phyloP scores from a whole-genome alignment of 306 rosid species.

The Astragalus glycyphyllos region DNA sequence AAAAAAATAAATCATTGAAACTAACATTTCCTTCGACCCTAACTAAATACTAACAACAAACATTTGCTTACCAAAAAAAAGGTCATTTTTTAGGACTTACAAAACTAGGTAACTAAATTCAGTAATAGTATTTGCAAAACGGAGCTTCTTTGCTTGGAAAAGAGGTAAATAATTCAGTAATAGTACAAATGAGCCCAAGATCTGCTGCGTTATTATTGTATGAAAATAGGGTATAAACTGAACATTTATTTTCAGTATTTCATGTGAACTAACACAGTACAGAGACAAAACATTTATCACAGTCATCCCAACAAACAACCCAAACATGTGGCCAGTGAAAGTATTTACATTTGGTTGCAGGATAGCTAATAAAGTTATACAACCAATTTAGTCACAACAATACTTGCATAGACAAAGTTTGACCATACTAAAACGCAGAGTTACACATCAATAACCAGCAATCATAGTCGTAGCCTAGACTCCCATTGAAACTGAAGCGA shows the following conservation, averaged over 20 bases:
- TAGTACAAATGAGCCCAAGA: not conserved
- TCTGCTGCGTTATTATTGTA: slow-evolving; percentile 4
- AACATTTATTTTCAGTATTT: slow-evolving; percentile 41
- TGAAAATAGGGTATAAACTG: slow-evolving; percentile 15
- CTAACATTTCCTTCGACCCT: too few relatives aligned
- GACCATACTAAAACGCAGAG: not conserved
- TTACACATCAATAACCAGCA: slow-evolving; percentile 28
- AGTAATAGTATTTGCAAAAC: too few relatives aligned
- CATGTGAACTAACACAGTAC: slow-evolving; percentile 32
- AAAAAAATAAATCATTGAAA: too few relatives aligned
- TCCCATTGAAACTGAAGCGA: slow-evolving; percentile 32
- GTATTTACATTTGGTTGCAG: slow-evolving; percentile 32
- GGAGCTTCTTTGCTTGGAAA: not conserved
- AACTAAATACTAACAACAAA: not conserved
- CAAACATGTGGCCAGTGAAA: slow-evolving; percentile 30
- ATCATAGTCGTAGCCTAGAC: slow-evolving; percentile 20
- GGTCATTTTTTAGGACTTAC: too few relatives aligned
- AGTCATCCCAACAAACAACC: slow-evolving; percentile 34
- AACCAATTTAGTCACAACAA: slow-evolving; percentile 30
- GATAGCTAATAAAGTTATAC: slow-evolving; percentile 11
- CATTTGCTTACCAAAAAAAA: too few relatives aligned
- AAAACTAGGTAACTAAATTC: too few relatives aligned
- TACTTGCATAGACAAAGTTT: slow-evolving; percentile 27
- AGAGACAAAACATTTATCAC: slow-evolving; percentile 33
- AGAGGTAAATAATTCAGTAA: slow-evolving; percentile 10